Conservation (phyloP, 2,329 filamentous ascomycete genomes). For the Didymosphaeria variabile region DNA sequence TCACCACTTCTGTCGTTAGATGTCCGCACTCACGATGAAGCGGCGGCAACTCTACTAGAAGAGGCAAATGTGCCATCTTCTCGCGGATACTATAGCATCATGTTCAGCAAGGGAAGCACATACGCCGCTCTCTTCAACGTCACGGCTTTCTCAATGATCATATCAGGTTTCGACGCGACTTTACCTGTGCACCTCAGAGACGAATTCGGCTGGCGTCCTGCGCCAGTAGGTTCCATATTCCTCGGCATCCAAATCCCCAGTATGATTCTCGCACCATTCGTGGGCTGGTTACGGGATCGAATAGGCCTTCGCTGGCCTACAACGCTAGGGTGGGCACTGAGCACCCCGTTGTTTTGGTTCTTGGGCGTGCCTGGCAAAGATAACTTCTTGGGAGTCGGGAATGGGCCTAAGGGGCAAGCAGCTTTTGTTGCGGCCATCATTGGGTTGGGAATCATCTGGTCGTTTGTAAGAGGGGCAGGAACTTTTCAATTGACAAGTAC, state of each 20-base stretch:
- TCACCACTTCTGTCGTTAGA: background rate
- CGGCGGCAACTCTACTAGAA: background rate
- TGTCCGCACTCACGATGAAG: background rate
- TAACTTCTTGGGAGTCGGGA: conserved; percentile 1
- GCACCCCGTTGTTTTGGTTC: conserved; percentile 4
- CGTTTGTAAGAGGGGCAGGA: conserved; percentile 2
- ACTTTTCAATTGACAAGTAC: conserved; percentile 7
- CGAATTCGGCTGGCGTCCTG: conserved; percentile 4
- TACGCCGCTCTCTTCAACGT: conserved; percentile 7
- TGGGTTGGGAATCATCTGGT: background rate
- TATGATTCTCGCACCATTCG: conserved; percentile 8
- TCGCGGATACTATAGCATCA: conserved; percentile 1
- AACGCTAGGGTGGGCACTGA: conserved; percentile 1
- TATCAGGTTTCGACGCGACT: conserved; percentile 6
- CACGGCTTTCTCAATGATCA: conserved; percentile 5
- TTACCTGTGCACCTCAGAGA: background rate
- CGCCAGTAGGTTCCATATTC: conserved; percentile 4
- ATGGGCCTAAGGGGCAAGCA: background rate
- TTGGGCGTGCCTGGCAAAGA: conserved; percentile 1
- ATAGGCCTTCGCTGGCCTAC: conserved; percentile 4
- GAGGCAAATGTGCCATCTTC: background rate
- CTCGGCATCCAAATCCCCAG: conserved; percentile 8
- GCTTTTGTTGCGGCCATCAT: conserved; percentile 1
- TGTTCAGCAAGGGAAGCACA: conserved; percentile 1
- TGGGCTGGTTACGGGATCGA: conserved; percentile 5